Evolutionary conservation across 108 stramenopile genomes (phyloP).

Genomic region (Phaeodactylum tricornutum): DNA sequence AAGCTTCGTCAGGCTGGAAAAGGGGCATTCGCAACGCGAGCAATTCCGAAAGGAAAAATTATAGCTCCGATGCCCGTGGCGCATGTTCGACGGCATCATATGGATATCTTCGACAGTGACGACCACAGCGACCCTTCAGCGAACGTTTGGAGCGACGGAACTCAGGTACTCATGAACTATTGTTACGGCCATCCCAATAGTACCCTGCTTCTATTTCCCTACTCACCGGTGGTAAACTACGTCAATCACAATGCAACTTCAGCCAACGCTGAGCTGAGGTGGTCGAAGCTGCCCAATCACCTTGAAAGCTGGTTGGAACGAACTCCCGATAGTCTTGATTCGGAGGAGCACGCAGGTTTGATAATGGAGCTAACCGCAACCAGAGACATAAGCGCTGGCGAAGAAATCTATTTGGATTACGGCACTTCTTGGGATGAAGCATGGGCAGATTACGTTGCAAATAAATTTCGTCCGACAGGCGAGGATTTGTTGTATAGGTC

Average conservation of each 20-base stretch:
- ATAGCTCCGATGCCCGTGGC: constrained; percentile 58
- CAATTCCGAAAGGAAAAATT: constrained; percentile 29
- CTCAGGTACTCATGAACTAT: constrained; percentile 38
- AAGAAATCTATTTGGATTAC: constrained; percentile 72
- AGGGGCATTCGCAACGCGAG: constrained; percentile 56
- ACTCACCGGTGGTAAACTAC: constrained; percentile 22
- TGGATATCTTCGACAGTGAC: constrained; percentile 17
- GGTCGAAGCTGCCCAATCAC: constrained; percentile 17
- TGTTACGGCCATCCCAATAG: constrained; percentile 31
- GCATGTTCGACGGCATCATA: constrained; percentile 22
- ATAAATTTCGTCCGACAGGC: too few species aligned
- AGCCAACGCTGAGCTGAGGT: constrained; percentile 43
- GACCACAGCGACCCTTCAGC: neutral
- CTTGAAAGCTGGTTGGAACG: constrained; percentile 22
- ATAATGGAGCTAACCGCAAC: constrained; percentile 51
- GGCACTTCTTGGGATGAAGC: constrained; percentile 57
- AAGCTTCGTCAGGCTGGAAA: constrained; percentile 29
- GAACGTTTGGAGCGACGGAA: constrained; percentile 3
- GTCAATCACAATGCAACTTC: constrained; percentile 50
- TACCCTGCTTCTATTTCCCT: constrained; percentile 37
- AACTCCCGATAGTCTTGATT: constrained; percentile 10
- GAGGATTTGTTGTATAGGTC: too few species aligned
- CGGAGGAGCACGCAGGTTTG: constrained; percentile 19
- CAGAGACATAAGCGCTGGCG: constrained; percentile 49
- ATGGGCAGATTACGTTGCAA: constrained; percentile 49